Percentiles rank a stretch among this genome's conserved stretches.
Evolutionary conservation across 345 rosid species (phyloP).

Genomic region (Boechera retrofracta): DNA sequence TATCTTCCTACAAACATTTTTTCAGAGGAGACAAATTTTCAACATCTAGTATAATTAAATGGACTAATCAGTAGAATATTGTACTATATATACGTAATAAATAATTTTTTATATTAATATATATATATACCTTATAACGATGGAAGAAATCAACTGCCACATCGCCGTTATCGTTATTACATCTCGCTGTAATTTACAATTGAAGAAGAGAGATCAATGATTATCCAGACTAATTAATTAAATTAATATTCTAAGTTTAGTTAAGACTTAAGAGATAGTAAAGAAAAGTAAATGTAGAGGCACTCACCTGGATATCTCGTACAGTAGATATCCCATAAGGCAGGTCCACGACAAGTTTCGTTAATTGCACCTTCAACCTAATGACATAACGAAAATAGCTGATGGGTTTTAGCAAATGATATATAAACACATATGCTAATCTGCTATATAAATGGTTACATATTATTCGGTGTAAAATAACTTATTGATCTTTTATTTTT

Average conservation of each 20-base stretch:
- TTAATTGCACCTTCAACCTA: slow-evolving; percentile 45
- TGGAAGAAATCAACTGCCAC: slow-evolving; percentile 54
- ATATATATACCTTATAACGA: slow-evolving; percentile 48
- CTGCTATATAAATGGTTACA: background rate
- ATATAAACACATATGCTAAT: background rate
- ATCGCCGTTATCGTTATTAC: slow-evolving; percentile 30
- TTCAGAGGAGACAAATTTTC: background rate
- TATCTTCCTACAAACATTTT: slow-evolving; percentile 50
- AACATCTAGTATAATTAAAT: background rate
- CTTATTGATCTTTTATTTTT: background rate
- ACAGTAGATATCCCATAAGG: slow-evolving; percentile 49
- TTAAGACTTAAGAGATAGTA: background rate
- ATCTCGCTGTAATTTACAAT: slow-evolving; percentile 14
- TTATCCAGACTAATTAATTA: background rate
- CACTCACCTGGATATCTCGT: slow-evolving; percentile 31
- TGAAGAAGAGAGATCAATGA: background rate
- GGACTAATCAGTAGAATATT: background rate
- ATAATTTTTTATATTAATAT: background rate
- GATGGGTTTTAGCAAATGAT: background rate
- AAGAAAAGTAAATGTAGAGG: background rate
- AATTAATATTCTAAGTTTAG: background rate
- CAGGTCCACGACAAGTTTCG: slow-evolving; percentile 44
- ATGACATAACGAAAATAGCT: background rate
- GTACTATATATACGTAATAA: background rate
- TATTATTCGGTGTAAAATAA: too few species aligned